Conservation (phyloP, 202 grass and related monocot genomes). For the Saccharum hybrid region DNA sequence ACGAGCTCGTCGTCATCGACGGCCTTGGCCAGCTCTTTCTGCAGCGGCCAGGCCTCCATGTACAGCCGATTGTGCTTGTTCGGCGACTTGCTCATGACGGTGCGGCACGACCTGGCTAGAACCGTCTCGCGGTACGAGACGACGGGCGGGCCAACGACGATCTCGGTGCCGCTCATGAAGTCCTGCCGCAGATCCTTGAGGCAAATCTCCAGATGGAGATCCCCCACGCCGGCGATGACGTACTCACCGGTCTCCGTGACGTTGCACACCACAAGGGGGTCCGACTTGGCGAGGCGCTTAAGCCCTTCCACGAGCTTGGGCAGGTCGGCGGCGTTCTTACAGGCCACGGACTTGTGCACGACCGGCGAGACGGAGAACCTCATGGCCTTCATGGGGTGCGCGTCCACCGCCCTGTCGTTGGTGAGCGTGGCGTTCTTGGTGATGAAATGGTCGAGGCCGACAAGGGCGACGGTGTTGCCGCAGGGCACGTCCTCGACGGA, state of each 20-base stretch:
- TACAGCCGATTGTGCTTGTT: neutral
- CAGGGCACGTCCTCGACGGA: neutral
- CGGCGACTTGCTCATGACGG: neutral
- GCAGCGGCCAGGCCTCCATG: slow-evolving; percentile 45
- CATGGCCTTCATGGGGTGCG: neutral
- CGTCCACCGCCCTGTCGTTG: neutral
- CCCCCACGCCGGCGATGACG: neutral
- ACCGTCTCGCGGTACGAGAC: slow-evolving; percentile 3
- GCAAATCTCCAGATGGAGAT: neutral
- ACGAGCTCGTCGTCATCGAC: slow-evolving; percentile 54
- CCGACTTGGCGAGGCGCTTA: neutral
- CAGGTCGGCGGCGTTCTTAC: neutral
- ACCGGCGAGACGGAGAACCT: neutral
- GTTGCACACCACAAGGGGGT: neutral
- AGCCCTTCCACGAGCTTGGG: neutral
- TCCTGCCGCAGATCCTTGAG: neutral
- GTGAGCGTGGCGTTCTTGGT: neutral
- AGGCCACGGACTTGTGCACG: neutral
- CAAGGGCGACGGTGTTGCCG: neutral
- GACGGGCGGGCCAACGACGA: neutral
- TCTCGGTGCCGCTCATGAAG: neutral
- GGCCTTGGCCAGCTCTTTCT: slow-evolving; percentile 67
- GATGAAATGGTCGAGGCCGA: neutral
- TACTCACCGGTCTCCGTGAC: neutral
- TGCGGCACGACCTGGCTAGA: neutral